Percentiles rank a stretch among this genome's conserved stretches.
phyloP scores from a whole-genome alignment of 306 rosid genomes.

The Sophora flavescens region DNA sequence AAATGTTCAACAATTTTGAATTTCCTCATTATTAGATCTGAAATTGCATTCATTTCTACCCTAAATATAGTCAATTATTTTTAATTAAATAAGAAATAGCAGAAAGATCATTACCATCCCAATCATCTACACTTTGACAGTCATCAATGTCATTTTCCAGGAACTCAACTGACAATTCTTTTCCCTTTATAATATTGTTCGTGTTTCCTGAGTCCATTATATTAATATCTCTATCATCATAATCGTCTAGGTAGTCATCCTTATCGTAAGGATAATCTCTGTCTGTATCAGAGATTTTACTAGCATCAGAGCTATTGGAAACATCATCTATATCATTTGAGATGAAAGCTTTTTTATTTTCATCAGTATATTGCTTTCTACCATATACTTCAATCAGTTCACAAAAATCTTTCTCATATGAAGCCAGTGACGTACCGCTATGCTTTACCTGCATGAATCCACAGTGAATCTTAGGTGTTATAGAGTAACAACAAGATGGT shows the following conservation, averaged over 20 bases:
- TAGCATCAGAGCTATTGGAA: constrained; percentile 48
- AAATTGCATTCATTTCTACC: constrained; percentile 35
- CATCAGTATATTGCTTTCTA: constrained; percentile 52
- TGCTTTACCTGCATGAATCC: constrained; percentile 72
- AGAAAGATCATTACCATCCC: constrained; percentile 71
- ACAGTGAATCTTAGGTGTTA: constrained; percentile 23
- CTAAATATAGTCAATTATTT: constrained; percentile 29
- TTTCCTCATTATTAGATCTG: constrained; percentile 13
- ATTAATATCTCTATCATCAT: constrained; percentile 48
- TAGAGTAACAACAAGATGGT: constrained; percentile 10
- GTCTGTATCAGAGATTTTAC: constrained; percentile 53
- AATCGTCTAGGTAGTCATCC: constrained; percentile 53
- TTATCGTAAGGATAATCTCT: constrained; percentile 51
- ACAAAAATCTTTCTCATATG: constrained; percentile 73
- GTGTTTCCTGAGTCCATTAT: constrained; percentile 49
- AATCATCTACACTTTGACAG: constrained; percentile 76
- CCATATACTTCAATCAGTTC: constrained; percentile 65
- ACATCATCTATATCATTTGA: constrained; percentile 49
- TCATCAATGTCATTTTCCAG: constrained; percentile 81
- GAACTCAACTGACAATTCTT: constrained; percentile 75
- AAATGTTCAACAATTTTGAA: constrained; percentile 9
- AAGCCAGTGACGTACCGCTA: constrained; percentile 74
- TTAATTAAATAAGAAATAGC: not conserved
- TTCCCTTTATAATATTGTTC: constrained; percentile 55
- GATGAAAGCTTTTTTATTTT: constrained; percentile 52